Evolutionary conservation across 2,329 filamentous ascomycete species (phyloP).

Genomic region (Diaporthe sp.): DNA sequence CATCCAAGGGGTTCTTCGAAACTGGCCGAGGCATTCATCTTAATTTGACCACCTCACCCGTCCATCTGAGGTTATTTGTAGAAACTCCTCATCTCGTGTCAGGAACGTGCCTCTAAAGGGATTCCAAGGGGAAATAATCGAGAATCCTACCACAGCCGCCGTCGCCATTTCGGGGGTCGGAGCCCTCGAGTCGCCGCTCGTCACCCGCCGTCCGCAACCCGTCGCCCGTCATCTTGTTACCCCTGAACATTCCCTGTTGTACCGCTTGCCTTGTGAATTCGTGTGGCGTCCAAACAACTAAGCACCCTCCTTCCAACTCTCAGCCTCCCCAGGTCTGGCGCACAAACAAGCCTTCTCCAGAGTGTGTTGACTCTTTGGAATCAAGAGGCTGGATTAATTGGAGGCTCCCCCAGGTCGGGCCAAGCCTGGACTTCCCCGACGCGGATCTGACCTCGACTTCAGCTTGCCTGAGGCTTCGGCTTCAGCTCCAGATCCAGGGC

Average conservation of each 20-base stretch:
- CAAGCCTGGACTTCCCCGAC: constrained; percentile 22
- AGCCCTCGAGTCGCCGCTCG: constrained; percentile 3
- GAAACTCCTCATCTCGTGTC: constrained; percentile 25
- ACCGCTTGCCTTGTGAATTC: neutral
- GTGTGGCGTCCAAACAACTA: neutral
- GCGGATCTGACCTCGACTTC: constrained; percentile 2
- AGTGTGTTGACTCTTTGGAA: neutral
- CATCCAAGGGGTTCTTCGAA: constrained; percentile 17
- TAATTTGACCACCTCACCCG: constrained; percentile 16
- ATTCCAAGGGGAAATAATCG: too few species aligned
- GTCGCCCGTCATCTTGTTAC: neutral
- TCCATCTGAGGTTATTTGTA: constrained; percentile 28
- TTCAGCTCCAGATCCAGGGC: constrained; percentile 1
- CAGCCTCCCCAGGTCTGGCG: neutral
- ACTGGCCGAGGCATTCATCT: constrained; percentile 23
- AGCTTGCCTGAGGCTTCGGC: constrained; percentile 2
- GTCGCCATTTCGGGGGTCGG: constrained; percentile 13
- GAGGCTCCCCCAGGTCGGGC: neutral
- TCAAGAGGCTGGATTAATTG: neutral
- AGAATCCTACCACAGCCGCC: constrained; percentile 3
- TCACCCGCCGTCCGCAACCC: neutral
- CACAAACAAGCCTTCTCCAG: neutral
- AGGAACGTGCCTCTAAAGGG: neutral
- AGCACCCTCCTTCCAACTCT: neutral
- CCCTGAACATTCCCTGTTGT: neutral